A percentile compares a stretch with the other conserved stretches of the same genome.
These are phyloP conservation scores for Acrasis kona DNA, from an alignment of 78 protist species.

Conservation along the genomic window DNA sequence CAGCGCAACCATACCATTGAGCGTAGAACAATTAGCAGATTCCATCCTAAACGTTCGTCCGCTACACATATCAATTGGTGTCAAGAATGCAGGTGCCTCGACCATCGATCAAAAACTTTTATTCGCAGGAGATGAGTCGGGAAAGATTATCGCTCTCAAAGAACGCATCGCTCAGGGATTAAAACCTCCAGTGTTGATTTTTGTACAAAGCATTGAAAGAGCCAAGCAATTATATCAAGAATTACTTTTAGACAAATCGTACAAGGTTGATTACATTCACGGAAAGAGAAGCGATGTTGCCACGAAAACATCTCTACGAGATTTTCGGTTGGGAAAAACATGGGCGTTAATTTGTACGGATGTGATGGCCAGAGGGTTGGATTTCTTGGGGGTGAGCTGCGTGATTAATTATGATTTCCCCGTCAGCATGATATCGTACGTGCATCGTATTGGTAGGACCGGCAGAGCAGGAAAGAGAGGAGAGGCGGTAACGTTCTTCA, in stretches of 20 bases:
- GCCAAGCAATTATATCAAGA: constrained; percentile 73
- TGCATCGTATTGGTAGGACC: constrained; percentile 83
- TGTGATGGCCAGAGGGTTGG: constrained; percentile 93
- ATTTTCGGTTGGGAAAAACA: constrained; percentile 69
- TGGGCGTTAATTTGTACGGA: constrained; percentile 92
- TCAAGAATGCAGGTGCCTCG: constrained; percentile 44
- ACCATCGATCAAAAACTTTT: constrained; percentile 65
- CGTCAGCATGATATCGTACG: constrained; percentile 27
- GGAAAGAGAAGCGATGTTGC: constrained; percentile 46
- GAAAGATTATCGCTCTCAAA: constrained; percentile 81
- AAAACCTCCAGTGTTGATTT: constrained; percentile 86
- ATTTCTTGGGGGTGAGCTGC: constrained; percentile 71
- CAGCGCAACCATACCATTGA: constrained; percentile 15
- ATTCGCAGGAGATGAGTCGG: constrained; percentile 80
- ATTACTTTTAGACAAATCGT: constrained; percentile 46
- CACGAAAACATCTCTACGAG: constrained; percentile 53
- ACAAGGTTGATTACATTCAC: constrained; percentile 80
- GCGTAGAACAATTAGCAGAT: constrained; percentile 62
- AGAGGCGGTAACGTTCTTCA: constrained; percentile 74
- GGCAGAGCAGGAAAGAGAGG: constrained; percentile 88
- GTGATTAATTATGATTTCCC: constrained; percentile 95
- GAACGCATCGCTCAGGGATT: constrained; percentile 70
- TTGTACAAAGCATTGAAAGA: constrained; percentile 83
- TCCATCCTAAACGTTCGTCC: constrained; percentile 58
- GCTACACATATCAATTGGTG: constrained; percentile 54